Base-by-base conservation (phyloP, 1,284 basidiomycete genomes). In the Marasmius oreades region DNA sequence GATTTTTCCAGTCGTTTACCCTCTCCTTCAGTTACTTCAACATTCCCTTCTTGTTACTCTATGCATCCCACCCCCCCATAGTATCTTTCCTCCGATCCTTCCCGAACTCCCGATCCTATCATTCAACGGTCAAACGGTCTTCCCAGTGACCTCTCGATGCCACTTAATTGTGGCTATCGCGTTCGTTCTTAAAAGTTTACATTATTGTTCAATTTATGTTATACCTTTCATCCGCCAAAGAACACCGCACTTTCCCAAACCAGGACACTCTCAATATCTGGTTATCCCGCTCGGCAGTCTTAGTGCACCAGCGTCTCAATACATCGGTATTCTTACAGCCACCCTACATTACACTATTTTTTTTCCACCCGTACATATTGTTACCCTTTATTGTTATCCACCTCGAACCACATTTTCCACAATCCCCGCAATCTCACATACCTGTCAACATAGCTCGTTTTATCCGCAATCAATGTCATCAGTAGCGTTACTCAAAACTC, bases 61-160 rank as follows among this genome's bases (percentile, higher is more conserved):
- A 77, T 80, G 77, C 79, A 81, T 77, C 69, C 73, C 70, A 67
- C 64, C 71, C 70, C 64, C 69, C 64, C 69, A 63, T 69, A 72
- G 69, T 68, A 65, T n/a, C 67, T 67, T 66, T 69, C 72, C 71
- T 68, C 66, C 63, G 55, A 51, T 60, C 70, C 66, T 66, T 62
- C 62, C 51, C 63, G 64, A 64, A 63, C 59, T 55, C 58, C 60
- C 58, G 70, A 70, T 72, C 72, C 73, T 69, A 64, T 63, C 68
- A 66, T 52, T 63, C 60, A 63, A 70, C 69, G 67, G 63, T 65
- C 66, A 63, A 47, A 42, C 20, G 28, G 24, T 43, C 33, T 33
- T 36, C 28, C 56, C 31, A 16, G 31, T 36, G 45, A 61, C 64
- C 59, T 60, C 58, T 55, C 62, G 52, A 63, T 55, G 44, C 57